phyloP scores from a whole-genome alignment of 2,329 filamentous ascomycete species.

The Chaetomiaceae sp. region DNA sequence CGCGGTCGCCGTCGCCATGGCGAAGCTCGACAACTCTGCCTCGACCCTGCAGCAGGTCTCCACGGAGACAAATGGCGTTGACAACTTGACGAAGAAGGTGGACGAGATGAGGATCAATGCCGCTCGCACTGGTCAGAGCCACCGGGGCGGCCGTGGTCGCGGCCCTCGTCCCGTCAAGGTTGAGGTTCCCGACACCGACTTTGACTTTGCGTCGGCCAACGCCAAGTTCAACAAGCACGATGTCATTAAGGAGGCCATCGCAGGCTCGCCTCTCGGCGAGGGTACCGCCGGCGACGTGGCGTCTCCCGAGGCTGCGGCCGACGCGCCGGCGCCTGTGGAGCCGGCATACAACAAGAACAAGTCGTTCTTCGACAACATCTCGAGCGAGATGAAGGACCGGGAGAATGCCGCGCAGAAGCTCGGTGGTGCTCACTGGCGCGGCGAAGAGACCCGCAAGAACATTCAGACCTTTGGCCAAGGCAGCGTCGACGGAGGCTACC shows the following conservation, averaged over 20 bases:
- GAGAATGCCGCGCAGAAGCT: constrained; percentile 64
- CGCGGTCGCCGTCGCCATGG: constrained; percentile 78
- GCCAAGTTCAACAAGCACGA: constrained; percentile 87
- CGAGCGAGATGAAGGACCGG: constrained; percentile 85
- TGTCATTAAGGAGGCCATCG: constrained; percentile 82
- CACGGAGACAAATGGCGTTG: constrained; percentile 50
- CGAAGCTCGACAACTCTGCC: constrained; percentile 52
- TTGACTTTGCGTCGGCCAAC: constrained; percentile 83
- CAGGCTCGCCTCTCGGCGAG: constrained; percentile 64
- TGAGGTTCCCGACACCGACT: constrained; percentile 85
- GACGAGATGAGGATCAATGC: constrained; percentile 71
- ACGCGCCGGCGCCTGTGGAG: constrained; percentile 41
- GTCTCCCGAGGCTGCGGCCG: constrained; percentile 27
- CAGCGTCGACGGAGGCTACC: constrained; percentile 78
- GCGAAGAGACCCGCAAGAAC: constrained; percentile 90
- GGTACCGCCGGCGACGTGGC: constrained; percentile 36
- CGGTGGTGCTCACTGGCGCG: constrained; percentile 83
- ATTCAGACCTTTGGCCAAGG: constrained; percentile 97
- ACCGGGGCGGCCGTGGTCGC: constrained; percentile 44
- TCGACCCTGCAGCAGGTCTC: constrained; percentile 31
- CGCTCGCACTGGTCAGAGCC: constrained; percentile 42
- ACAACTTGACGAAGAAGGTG: constrained; percentile 70
- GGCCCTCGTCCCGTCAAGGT: constrained; percentile 60
- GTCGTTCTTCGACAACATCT: constrained; percentile 98
- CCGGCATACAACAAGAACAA: constrained; percentile 76